A percentile compares a stretch with the other conserved stretches of the same genome.
These are phyloP conservation scores for Bruguiera gymnorhiza DNA, from an alignment of 345 rosid species.

Conservation along the genomic window DNA sequence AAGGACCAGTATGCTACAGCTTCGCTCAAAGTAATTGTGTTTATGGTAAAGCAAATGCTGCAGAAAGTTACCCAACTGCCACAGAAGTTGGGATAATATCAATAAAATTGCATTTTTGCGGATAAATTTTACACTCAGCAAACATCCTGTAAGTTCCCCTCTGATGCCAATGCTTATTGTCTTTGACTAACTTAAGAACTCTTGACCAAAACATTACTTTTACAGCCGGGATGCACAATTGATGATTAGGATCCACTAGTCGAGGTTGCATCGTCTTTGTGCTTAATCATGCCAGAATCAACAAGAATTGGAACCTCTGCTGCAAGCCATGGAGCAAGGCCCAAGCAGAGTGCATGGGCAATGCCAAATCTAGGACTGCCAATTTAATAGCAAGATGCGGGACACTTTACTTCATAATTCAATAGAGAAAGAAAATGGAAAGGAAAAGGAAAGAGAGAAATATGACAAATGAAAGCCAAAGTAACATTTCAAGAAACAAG, in stretches of 20 bases:
- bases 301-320: constrained; percentile 96
- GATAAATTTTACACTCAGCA: not conserved
- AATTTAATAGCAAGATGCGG: constrained; percentile 9
- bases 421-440: not conserved
- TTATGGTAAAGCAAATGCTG: too few relatives aligned
- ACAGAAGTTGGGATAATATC: too few relatives aligned
- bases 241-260: constrained; percentile 47
- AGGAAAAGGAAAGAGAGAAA: not conserved
- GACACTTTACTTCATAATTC: not conserved
- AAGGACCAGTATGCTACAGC: too few relatives aligned
- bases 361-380: constrained; percentile 90
- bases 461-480: not conserved
- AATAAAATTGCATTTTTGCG: not conserved
- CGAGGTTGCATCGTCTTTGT: constrained; percentile 79
- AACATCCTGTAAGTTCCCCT: not conserved
- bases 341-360: constrained; percentile 97
- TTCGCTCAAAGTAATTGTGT: too few relatives aligned
- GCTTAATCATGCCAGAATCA: constrained; percentile 95
- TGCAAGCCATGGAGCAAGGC: constrained; percentile 99
- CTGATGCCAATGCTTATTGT: not conserved
- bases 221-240: constrained; percentile 3
- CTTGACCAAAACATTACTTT: not conserved
- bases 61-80: too few relatives aligned
- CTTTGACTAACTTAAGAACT: constrained; percentile 5
- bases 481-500: not conserved